Conservation (phyloP, 768 basidiomycete genomes). For the Candolleomyces eurysporus region DNA sequence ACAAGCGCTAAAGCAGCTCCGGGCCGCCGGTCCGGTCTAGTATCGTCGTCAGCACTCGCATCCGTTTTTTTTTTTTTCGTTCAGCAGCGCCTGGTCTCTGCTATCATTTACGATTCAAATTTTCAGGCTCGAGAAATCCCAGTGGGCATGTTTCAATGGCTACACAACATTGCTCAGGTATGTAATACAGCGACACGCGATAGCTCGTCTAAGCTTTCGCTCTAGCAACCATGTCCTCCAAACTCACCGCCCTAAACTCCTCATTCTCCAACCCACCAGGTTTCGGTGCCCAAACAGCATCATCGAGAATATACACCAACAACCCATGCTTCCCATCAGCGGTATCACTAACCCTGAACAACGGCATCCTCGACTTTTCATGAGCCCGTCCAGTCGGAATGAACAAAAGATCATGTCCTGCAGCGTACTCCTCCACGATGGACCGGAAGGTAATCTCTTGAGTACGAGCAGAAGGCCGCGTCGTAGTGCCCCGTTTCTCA, state of each 20-base stretch:
- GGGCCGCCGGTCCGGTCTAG: no score
- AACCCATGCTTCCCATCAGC: slow-evolving; percentile 86
- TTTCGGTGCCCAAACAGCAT: slow-evolving; percentile 86
- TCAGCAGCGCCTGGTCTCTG: no score
- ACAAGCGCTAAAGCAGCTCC: no score
- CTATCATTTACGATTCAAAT: no score
- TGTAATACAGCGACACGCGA: no score
- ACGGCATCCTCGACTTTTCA: slow-evolving; percentile 81
- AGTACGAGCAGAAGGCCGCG: slow-evolving; percentile 47
- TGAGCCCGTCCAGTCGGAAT: slow-evolving; percentile 86
- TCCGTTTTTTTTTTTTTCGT: no score
- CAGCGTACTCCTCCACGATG: slow-evolving; percentile 89
- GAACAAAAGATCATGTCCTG: slow-evolving; percentile 84
- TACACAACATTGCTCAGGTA: no score
- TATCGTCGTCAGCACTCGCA: no score
- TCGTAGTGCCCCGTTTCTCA: slow-evolving; percentile 25
- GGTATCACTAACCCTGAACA: slow-evolving; percentile 78
- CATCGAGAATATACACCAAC: slow-evolving; percentile 86
- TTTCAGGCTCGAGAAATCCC: no score
- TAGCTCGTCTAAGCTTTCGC: not conserved
- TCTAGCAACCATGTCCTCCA: slow-evolving; percentile 84
- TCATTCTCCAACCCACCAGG: slow-evolving; percentile 48
- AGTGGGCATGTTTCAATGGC: no score
- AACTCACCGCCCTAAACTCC: slow-evolving; percentile 70
- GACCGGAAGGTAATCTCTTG: slow-evolving; percentile 91